Evolutionary conservation across 164 flowering plant genomes (phyloP), one percentile per base, ranked within the genome.

Genomic region (Tinospora cordifolia): DNA sequence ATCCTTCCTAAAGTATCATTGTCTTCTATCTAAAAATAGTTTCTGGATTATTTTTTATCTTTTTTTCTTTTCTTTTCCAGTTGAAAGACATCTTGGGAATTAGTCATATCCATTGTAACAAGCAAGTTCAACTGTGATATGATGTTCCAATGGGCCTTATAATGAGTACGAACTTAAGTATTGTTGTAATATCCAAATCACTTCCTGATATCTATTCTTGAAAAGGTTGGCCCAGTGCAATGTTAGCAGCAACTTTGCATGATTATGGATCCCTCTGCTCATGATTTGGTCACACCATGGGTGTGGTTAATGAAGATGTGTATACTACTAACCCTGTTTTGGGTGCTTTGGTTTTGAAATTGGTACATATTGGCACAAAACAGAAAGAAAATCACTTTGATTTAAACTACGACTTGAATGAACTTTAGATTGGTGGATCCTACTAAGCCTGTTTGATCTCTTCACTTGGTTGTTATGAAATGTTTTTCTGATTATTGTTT

Each of bases 371-470:
- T 77, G 87, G 82, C 40, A 69, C 79, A 62, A 72, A 79, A 83
- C 94, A 88, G 67, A 77, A 57, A 14, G 81, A 70, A n/a, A 74
- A 81, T 75, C 84, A 84, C 64, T 76, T 30, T 95, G 39, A 83
- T 90, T 30, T 76, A 92, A 65, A 86, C 97, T 62, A 91, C 88
- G 80, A 91, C 93, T 95, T 39, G 97, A 95, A 66, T 95, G 97
- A 98, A 90, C 94, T 75, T 84, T 95, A 71, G 91, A 91, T 78
- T 91, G 98, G 97, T 95, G 93, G 79, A 87, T 95, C 74, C 72
- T 95, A 75, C 99, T 92, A 80, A 90, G 98, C 87, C 91, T 95
- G 98, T 95, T 95, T 85, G 99, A 92, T 80, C 79, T 97, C 97
- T 92, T 80, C 71, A 38, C 21, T 54, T 54, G 60, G 60, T 6